Percentiles rank a stretch among this genome's conserved stretches.
Conservation (phyloP, 2,329 filamentous ascomycete genomes). For the Fusarium nodosum region DNA sequence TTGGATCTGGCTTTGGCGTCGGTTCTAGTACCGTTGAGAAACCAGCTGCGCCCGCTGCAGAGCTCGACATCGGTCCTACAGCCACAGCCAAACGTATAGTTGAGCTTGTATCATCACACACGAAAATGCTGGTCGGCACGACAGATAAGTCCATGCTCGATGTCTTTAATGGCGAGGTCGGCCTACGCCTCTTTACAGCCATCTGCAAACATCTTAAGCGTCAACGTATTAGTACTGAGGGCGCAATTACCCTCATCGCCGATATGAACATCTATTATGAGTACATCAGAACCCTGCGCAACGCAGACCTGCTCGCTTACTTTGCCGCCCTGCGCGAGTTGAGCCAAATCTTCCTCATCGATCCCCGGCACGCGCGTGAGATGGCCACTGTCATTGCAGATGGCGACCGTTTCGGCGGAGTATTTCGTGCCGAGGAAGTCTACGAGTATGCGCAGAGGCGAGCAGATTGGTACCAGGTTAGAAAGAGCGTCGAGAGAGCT, state of each 20-base stretch:
- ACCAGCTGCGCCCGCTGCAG: conserved; percentile 52
- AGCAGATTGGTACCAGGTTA: conserved; percentile 95
- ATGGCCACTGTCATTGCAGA: conserved; percentile 96
- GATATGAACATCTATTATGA: conserved; percentile 96
- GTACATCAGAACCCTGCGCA: conserved; percentile 85
- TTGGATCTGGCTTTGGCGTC: conserved; percentile 33
- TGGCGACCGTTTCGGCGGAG: conserved; percentile 86
- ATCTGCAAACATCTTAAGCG: conserved; percentile 98
- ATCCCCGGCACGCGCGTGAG: conserved; percentile 86
- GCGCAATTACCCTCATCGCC: conserved; percentile 91
- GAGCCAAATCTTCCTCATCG: conserved; percentile 95
- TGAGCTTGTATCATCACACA: conserved; percentile 88
- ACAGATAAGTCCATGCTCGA: conserved; percentile 99
- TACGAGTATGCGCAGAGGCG: conserved; percentile 96
- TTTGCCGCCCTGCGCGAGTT: conserved; percentile 93
- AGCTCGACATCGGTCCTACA: conserved; percentile 74
- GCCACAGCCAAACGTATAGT: conserved; percentile 84
- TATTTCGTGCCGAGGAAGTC: conserved; percentile 95
- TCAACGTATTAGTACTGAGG: conserved; percentile 89
- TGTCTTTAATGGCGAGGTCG: conserved; percentile 98
- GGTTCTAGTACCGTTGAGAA: conserved; percentile 41
- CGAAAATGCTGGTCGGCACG: conserved; percentile 90
- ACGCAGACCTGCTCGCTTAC: conserved; percentile 87
- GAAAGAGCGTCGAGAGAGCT: conserved; percentile 88
- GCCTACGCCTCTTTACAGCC: conserved; percentile 88